Base-by-base conservation (phyloP, 192 early-diverging fungal species). In the Irineochytrium annulatum region DNA sequence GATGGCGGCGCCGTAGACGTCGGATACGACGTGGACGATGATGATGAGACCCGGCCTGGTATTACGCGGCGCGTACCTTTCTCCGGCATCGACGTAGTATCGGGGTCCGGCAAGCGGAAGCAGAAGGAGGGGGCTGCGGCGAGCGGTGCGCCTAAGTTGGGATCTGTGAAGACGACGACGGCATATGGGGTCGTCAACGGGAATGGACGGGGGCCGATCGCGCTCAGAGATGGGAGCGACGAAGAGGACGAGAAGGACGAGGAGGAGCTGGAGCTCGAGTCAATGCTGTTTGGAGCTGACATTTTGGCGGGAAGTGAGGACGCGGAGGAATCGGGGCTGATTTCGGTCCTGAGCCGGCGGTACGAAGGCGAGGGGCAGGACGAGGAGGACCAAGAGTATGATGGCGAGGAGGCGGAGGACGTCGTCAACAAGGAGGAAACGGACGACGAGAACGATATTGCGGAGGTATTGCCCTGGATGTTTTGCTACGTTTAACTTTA, bases 241-340 rank as follows among this genome's bases (percentile, higher is more conserved):
- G 34, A 35, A 8, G 62, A 43, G 24, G 34, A 49, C 1, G 48
- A 32, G 33, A 90, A 88, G 70, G 81, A 88, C 30, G 68, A 74
- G 37, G 78, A 83, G 3, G 91, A 93, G 59, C 44, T 73, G 8
- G 88, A 87, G 63, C 77, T 93, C 14, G 91, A 91, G 62, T 75
- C 60, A 37, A 65, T 90, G 34, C 82, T 91, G 19, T 91, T 93
- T 79, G 91, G 91, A 3, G 85, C 68, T 30, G 83, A 77, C 33
- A 65, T 68, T 29, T 60, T 39, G 3, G 51, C 56, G 20, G 17
- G 52, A 4, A 13, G 55, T 14, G 6, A 44, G 6, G 37, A 53
- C 2, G 48, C 57, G 34, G 52, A 62, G 14, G 54, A 43, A 1
- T 29, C 33, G 57, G 16, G 5, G 55, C 26, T 26, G 29, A 20